Base-by-base conservation (phyloP, 208 protist species). In the Trypanosoma caninum region DNA sequence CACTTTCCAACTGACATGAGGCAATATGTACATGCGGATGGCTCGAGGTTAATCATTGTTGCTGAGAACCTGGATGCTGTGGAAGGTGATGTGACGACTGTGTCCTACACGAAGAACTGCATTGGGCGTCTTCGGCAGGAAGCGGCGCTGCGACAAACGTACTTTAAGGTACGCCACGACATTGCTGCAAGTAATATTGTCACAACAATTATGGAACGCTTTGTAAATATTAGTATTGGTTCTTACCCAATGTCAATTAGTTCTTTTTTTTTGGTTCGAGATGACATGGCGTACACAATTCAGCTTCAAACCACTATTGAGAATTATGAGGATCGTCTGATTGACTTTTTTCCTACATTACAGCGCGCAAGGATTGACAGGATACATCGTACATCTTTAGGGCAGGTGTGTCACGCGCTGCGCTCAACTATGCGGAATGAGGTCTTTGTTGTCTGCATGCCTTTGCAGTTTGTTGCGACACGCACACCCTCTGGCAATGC, bases 181-280 rank as follows among this genome's bases (percentile, higher is more conserved):
- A 74, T 59, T 16, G 34, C 64, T 2, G 78, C 83, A 11, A 65
- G 58, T 37, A 73, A 58, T 35, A 63, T 86, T 48, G 73, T 82
- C 3, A 89, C 83, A 25, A 89, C 76, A 0, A 69, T 82, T 41
- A 80, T 89, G 72, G 71, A 86, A 40, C 50, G 34, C 1, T 86
- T 84, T 68, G 53, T 79, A 16, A 76, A 65, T 47, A 48, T 69
- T 13, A 61, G 76, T 44, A 53, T 80, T 35, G 82, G 82, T 18
- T 65, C 78, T 28, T 61, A 73, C 10, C 79, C 78, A 4, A 68
- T 81, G 30, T 65, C 74, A 16, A 60, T 70, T 18, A 63, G 65
- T 13, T 48, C 53, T 57, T 86, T 86, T 47, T 84, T 82, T 53
- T 63, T 86, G 16, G 63, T 82, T 28, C 41, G 37, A 10, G 55